phyloP scores from a whole-genome alignment of 768 basidiomycete species.

The Dentipellis sp. region DNA sequence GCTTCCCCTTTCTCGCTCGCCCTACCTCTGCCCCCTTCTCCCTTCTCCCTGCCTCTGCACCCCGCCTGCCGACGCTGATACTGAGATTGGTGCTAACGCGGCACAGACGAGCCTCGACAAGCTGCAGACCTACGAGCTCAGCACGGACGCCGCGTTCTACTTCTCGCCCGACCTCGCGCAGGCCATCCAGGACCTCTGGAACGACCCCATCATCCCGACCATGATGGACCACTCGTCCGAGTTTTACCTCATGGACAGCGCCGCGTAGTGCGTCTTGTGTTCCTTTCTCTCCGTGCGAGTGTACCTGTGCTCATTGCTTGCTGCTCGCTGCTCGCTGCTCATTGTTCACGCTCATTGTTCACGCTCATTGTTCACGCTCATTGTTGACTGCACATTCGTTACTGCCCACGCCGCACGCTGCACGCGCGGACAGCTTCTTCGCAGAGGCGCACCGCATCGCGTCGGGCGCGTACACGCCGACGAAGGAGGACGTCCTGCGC shows the following conservation, averaged over 20 bases:
- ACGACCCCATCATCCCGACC: conserved; percentile 47
- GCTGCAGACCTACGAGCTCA: conserved; percentile 45
- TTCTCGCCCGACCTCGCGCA: conserved; percentile 55
- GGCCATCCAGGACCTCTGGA: conserved; percentile 61
- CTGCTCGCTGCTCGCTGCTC: too few species aligned
- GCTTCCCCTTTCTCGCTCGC: neutral
- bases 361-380: too few species aligned
- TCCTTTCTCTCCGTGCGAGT: too few species aligned
- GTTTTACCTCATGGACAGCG: conserved; percentile 95
- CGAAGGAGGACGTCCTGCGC: conserved; percentile 77
- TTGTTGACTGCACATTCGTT: too few species aligned
- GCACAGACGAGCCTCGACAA: conserved; percentile 40
- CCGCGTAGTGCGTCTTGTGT: conserved; percentile 71
- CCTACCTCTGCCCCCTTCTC: too few species aligned
- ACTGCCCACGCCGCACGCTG: too few species aligned
- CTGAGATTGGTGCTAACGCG: too few species aligned
- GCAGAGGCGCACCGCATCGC: conserved; percentile 79
- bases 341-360: too few species aligned
- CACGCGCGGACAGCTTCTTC: conserved; percentile 62
- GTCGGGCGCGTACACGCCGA: conserved; percentile 70
- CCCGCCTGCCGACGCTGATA: too few species aligned
- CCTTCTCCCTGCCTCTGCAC: too few species aligned
- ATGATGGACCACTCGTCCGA: conserved; percentile 55
- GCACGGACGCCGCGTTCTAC: conserved; percentile 27
- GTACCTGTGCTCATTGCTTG: too few species aligned